phyloP scores from a whole-genome alignment of 352 stramenopile genomes.

The Pythium insidiosum region DNA sequence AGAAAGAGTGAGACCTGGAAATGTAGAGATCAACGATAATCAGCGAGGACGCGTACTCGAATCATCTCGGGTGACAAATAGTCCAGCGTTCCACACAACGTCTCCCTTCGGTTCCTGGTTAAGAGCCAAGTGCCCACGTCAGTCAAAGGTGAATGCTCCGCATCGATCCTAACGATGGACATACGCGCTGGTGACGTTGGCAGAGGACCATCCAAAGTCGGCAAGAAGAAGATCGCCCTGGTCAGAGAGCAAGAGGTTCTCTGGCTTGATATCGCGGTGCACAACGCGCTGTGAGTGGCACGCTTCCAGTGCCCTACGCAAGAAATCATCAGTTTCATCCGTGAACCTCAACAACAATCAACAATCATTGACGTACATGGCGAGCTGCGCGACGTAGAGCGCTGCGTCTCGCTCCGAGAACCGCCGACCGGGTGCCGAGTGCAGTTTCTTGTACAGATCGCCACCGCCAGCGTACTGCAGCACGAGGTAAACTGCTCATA shows the following conservation, averaged over 20 bases:
- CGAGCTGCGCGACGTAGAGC: conserved; percentile 62
- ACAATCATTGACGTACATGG: conserved; percentile 50
- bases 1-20: background rate
- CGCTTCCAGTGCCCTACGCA: conserved; percentile 31
- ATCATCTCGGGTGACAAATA: conserved; percentile 99
- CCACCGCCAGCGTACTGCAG: conserved; percentile 81
- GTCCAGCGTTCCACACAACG: conserved; percentile 98
- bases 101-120: conserved; percentile 86
- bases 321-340: background rate
- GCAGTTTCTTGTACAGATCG: conserved; percentile 79
- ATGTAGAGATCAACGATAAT: background rate
- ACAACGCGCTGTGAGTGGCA: conserved; percentile 84
- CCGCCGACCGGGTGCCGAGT: conserved; percentile 22
- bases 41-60: conserved; percentile 36
- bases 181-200: conserved; percentile 70
- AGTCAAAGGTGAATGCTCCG: too few relatives aligned
- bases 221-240: conserved; percentile 95
- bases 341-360: background rate
- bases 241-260: conserved; percentile 88
- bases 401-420: conserved; percentile 61
- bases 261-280: conserved; percentile 94
- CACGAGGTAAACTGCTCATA: conserved; percentile 88
- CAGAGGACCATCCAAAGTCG: conserved; percentile 99
- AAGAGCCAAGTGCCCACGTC: background rate
- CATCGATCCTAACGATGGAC: conserved; percentile 7